phyloP scores from a whole-genome alignment of 1,139 yeast species.

The Wickerhamomyces sp. region DNA sequence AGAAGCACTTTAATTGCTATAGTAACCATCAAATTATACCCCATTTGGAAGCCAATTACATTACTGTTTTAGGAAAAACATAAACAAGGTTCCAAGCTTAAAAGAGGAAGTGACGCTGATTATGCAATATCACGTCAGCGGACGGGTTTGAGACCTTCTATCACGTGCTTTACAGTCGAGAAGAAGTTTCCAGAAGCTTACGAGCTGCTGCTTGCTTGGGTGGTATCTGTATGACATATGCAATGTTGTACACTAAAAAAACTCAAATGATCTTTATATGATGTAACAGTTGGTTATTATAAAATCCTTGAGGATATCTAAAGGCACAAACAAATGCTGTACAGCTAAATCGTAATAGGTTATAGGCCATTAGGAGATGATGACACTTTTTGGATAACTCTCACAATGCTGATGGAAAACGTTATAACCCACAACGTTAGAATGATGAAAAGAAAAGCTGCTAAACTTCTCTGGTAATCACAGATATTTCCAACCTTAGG shows the following conservation, averaged over 20 bases:
- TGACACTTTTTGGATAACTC: constrained; percentile 74
- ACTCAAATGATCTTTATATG: too few species aligned
- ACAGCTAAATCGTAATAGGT: too few species aligned
- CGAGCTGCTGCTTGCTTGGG: too few species aligned
- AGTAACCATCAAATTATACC: background rate
- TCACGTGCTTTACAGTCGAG: background rate
- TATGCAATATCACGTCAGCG: background rate
- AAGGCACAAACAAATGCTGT: too few species aligned
- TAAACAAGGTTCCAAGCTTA: too few species aligned
- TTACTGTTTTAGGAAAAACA: background rate
- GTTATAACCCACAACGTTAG: constrained; percentile 81
- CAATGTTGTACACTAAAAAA: too few species aligned
- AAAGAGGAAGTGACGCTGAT: background rate
- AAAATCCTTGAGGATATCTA: too few species aligned
- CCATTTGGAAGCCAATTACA: background rate
- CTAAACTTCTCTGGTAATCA: constrained; percentile 72
- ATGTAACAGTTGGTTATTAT: too few species aligned
- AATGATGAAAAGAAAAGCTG: constrained; percentile 72
- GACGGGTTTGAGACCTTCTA: too few species aligned
- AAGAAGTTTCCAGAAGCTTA: too few species aligned
- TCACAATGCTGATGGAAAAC: constrained; percentile 73
- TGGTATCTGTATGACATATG: too few species aligned
- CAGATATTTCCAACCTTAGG: constrained; percentile 48
- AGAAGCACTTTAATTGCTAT: too few species aligned
- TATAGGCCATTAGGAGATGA: constrained; percentile 11